Evolutionary conservation across 108 stramenopile species (phyloP).

Genomic region (Cyclostephanos tholiformis): DNA sequence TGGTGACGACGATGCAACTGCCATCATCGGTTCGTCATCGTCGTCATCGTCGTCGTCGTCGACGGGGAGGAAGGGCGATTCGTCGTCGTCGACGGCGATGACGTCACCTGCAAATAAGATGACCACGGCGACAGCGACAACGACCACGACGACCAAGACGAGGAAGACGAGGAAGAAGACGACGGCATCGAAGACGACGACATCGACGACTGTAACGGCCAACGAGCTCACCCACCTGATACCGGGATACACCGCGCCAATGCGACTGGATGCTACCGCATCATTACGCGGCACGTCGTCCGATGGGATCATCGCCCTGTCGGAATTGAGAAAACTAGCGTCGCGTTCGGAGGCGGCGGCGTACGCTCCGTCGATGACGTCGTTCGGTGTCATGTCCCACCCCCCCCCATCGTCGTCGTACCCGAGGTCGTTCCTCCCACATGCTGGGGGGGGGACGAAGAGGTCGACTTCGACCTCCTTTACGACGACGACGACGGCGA

Average conservation of each 20-base stretch:
- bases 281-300: slow-evolving; percentile 41
- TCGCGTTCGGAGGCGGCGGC: slow-evolving; percentile 47
- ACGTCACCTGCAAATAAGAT: no score
- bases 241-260: slow-evolving; percentile 82
- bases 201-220: not conserved
- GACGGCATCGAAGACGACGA: not conserved
- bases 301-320: slow-evolving; percentile 25
- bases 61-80: no score
- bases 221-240: slow-evolving; percentile 77
- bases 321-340: slow-evolving; percentile 52
- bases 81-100: no score
- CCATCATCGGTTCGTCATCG: not conserved
- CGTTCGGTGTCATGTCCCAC: not conserved
- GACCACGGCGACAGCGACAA: no score
- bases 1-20: not conserved
- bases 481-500: no score
- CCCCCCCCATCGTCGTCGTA: not conserved
- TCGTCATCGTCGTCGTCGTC: no score
- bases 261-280: slow-evolving; percentile 60
- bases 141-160: no score
- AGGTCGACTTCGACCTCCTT: no score
- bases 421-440: not conserved
- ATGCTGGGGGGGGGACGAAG: not conserved
- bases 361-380: slow-evolving; percentile 18
- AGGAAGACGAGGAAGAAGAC: not conserved